phyloP scores from a whole-genome alignment of 208 protist genomes.

The Borovskyia barvae region DNA sequence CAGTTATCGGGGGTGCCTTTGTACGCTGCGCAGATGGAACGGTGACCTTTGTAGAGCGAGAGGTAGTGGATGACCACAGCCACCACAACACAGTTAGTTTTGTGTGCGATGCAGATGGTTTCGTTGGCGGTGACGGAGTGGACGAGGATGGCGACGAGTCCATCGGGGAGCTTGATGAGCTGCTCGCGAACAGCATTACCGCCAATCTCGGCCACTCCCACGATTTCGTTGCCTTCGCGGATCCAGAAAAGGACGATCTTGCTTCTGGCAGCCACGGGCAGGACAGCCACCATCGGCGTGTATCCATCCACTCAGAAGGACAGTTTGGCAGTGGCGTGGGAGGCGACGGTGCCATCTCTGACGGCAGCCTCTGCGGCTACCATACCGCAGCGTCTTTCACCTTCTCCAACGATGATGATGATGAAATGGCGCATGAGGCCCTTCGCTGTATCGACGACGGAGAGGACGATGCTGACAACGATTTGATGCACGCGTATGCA shows the following conservation, averaged over 20 bases:
- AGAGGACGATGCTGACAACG: neutral
- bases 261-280: neutral
- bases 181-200: neutral
- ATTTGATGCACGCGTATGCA: too few species aligned
- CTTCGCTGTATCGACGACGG: neutral
- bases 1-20: neutral
- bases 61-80: slow-evolving; percentile 2
- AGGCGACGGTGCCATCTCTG: too few species aligned
- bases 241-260: neutral
- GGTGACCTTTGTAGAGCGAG: slow-evolving; percentile 10
- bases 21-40: slow-evolving; percentile 19
- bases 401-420: slow-evolving; percentile 1
- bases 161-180: neutral
- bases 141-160: neutral
- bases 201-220: neutral
- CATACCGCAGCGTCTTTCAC: slow-evolving; percentile 14
- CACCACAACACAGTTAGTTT: neutral
- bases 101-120: too few species aligned
- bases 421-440: neutral
- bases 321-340: too few species aligned
- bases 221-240: neutral
- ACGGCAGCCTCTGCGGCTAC: slow-evolving; percentile 13
- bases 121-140: too few species aligned
- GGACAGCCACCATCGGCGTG: too few species aligned
- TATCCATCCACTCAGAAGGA: too few species aligned